Percentiles rank a stretch among this genome's conserved stretches.
phyloP scores from a whole-genome alignment of 1,284 basidiomycete species.

The Ustilago tritici region DNA sequence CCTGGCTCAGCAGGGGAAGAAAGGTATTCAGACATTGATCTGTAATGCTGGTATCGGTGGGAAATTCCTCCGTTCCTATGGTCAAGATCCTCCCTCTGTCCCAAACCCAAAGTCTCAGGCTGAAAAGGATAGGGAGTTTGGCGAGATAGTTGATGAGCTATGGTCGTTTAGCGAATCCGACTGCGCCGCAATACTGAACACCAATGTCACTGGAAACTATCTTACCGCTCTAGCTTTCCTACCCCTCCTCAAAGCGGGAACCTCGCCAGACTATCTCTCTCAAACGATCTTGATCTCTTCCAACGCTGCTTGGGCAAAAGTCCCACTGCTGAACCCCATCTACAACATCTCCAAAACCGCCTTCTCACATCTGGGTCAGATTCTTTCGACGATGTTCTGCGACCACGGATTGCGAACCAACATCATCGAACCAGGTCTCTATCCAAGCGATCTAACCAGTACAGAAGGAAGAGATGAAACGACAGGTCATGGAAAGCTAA shows the following conservation, averaged over 20 bases:
- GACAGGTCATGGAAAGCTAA: conserved; percentile 36
- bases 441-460: conserved; percentile 41
- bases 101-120: background rate
- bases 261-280: conserved; percentile 12
- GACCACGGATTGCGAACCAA: conserved; percentile 37
- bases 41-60: conserved; percentile 50
- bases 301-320: conserved; percentile 53
- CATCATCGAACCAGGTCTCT: conserved; percentile 49
- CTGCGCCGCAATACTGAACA: conserved; percentile 27
- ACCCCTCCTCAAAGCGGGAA: conserved; percentile 29
- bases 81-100: background rate
- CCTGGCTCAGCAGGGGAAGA: conserved; percentile 6
- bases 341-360: conserved; percentile 56
- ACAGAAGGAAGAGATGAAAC: conserved; percentile 13
- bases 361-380: conserved; percentile 41
- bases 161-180: conserved; percentile 40
- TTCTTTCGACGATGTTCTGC: conserved; percentile 44
- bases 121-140: conserved; percentile 28
- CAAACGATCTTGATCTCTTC: conserved; percentile 49
- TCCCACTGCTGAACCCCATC: conserved; percentile 53
- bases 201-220: conserved; percentile 51
- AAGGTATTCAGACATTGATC: conserved; percentile 37
- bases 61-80: conserved; percentile 35
- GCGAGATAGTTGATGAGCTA: conserved; percentile 38
- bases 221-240: conserved; percentile 43